Evolutionary conservation across 2,329 filamentous ascomycete genomes (phyloP), one percentile per base, ranked within the genome.

Genomic region (Albophoma yamanashiensis): DNA sequence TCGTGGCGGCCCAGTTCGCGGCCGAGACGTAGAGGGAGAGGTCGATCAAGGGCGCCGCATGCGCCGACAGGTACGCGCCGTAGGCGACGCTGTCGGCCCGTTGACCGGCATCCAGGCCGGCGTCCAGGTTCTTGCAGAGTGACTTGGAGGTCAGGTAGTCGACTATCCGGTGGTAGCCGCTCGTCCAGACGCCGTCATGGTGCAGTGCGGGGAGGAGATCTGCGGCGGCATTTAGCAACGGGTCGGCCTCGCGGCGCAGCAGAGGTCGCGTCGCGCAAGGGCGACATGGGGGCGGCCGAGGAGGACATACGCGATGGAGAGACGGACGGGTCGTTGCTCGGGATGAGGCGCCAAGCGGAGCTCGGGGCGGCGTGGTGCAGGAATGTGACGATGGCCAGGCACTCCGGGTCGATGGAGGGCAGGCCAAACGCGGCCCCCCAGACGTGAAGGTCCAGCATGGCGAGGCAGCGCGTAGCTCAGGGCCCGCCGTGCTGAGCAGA

Each of bases 391-490:
- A 88, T 81, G 36, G 92, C 92, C 62, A 96, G 84, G 71, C 92
- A 97, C 78, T 96, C 90, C 55, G 93, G 81, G 69, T 97, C 92
- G 68, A 97, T 89, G 52, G 94, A 97, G 17, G 93, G 88, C 53
- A 97, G 83, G 47, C 86, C 87, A 73, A 96, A 96, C 47, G 90
- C 92, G 59, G 91, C 87, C 57, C 92, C 92, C 88, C 92, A 96
- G 69, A 96, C 83, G 75, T 96, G 89, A 62, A 99, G 83, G 75
- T 93, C 84, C 57, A 76, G 64, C 74, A 75, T 76, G 57, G 36
- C 20, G 36, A 17, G 12, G 4, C 22, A 53, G 50, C n/a, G 7
- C 20, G 50, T 31, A 36, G 31, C 27, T 53, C 50, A n/a, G 15
- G n/a, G 27, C n/a, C 27, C 20, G 47, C n/a, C 15, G 47, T 20